These are phyloP conservation scores for Ophiostoma triangulosporum DNA, from an alignment of 2,329 filamentous ascomycete genomes.

Conservation along the genomic window DNA sequence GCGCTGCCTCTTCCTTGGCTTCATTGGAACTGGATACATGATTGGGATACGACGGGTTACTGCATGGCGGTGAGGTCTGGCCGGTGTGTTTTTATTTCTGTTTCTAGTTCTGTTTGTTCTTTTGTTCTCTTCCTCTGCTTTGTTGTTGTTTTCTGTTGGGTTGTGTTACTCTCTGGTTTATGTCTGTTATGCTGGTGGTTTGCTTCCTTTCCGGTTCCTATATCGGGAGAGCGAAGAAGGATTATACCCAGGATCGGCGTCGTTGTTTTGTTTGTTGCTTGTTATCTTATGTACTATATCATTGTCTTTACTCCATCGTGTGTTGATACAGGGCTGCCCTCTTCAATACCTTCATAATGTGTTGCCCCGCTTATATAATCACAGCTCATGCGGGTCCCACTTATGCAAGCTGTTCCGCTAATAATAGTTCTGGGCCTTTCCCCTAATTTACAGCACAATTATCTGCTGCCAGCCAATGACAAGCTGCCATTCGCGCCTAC, in stretches of 20 bases:
- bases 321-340: too few species aligned
- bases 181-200: not conserved
- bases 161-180: not conserved
- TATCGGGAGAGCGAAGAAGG: not conserved
- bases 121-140: not conserved
- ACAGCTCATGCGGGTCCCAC: not conserved
- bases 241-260: constrained; percentile 1
- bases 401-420: not conserved
- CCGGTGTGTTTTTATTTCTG: not conserved
- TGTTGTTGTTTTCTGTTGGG: not conserved
- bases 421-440: too few species aligned
- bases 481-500: not conserved
- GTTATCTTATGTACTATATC: not conserved
- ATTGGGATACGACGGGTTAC: not conserved
- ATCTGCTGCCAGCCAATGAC: not conserved
- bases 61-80: not conserved
- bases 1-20: not conserved
- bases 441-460: not conserved
- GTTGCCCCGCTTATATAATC: not conserved
- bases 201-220: not conserved
- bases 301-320: too few species aligned
- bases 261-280: not conserved
- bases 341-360: too few species aligned
- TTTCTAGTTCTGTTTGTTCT: not conserved
- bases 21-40: not conserved